phyloP scores from a whole-genome alignment of 1,284 basidiomycete species.

The Ustilago lituana region DNA sequence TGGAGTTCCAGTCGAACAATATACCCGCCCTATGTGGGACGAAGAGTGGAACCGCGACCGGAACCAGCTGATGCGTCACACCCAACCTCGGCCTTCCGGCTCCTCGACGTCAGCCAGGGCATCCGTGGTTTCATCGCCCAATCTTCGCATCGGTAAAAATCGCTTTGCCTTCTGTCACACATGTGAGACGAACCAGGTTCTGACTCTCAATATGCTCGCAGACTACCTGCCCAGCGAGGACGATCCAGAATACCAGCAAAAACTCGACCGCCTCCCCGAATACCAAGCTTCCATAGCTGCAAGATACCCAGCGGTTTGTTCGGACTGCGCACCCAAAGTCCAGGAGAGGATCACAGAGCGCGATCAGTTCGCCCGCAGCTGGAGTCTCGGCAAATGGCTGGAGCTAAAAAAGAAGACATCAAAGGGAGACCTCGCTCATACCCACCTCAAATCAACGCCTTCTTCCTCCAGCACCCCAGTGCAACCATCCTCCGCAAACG shows the following conservation, averaged over 20 bases:
- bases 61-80: constrained; percentile 24
- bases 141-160: not conserved
- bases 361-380: constrained; percentile 44
- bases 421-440: not conserved
- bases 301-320: constrained; percentile 54
- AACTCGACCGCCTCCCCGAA: constrained; percentile 26
- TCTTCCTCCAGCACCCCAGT: not conserved
- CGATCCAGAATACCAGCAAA: constrained; percentile 34
- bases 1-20: constrained; percentile 41
- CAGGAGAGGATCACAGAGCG: constrained; percentile 30
- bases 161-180: constrained; percentile 53
- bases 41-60: constrained; percentile 39
- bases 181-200: constrained; percentile 60
- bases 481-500: not conserved
- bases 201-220: constrained; percentile 56
- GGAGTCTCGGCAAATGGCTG: constrained; percentile 49
- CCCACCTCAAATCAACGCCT: not conserved
- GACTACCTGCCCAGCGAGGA: constrained; percentile 53
- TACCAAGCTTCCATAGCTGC: constrained; percentile 50
- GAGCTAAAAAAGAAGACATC: constrained; percentile 32
- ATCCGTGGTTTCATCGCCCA: not conserved
- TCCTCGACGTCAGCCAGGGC: not conserved
- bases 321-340: constrained; percentile 36
- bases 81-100: constrained; percentile 1
- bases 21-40: constrained; percentile 54